A percentile compares a stretch with the other conserved stretches of the same genome.
These are phyloP conservation scores for Pseudogymnoascus sp. DNA, from an alignment of 2,329 filamentous ascomycete genomes.

Conservation along the genomic window DNA sequence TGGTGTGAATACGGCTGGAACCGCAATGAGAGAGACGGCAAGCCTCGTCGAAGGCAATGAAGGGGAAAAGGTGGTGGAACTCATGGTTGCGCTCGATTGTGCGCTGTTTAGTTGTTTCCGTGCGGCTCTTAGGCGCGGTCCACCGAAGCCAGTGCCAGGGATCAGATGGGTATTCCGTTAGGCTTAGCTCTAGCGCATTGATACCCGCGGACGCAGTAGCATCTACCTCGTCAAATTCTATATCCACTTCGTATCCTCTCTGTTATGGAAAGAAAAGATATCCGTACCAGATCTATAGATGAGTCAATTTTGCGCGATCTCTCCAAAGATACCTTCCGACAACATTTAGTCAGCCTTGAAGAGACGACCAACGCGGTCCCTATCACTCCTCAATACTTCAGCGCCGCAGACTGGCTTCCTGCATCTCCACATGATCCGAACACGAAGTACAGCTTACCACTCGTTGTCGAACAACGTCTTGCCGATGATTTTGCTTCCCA, in stretches of 20 bases:
- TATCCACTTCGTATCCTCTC: too few relatives aligned
- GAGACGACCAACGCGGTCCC: slow-evolving; percentile 3
- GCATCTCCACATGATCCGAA: background rate
- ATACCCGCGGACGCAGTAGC: slow-evolving; percentile 32
- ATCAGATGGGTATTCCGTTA: too few relatives aligned
- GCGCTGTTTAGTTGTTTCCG: too few relatives aligned
- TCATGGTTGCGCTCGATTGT: too few relatives aligned
- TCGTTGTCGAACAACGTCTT: slow-evolving; percentile 22
- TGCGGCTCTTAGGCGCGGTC: too few relatives aligned
- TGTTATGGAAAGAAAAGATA: too few relatives aligned
- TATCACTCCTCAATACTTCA: slow-evolving; percentile 15
- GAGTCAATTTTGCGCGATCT: too few relatives aligned
- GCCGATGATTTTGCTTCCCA: slow-evolving; percentile 27
- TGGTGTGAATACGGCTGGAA: slow-evolving; percentile 61
- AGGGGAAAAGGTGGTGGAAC: slow-evolving; percentile 41
- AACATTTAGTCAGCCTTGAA: too few relatives aligned
- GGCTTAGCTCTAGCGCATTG: too few relatives aligned
- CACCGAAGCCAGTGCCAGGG: too few relatives aligned
- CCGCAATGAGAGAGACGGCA: slow-evolving; percentile 55
- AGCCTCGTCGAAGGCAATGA: slow-evolving; percentile 48
- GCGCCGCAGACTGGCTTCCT: background rate
- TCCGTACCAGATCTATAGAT: too few relatives aligned
- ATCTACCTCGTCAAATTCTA: slow-evolving; percentile 29
- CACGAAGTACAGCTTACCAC: slow-evolving; percentile 13
- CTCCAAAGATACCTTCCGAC: slow-evolving; percentile 3